Base-by-base conservation (phyloP, 306 rosid species). In the Cucumis cinereus region DNA sequence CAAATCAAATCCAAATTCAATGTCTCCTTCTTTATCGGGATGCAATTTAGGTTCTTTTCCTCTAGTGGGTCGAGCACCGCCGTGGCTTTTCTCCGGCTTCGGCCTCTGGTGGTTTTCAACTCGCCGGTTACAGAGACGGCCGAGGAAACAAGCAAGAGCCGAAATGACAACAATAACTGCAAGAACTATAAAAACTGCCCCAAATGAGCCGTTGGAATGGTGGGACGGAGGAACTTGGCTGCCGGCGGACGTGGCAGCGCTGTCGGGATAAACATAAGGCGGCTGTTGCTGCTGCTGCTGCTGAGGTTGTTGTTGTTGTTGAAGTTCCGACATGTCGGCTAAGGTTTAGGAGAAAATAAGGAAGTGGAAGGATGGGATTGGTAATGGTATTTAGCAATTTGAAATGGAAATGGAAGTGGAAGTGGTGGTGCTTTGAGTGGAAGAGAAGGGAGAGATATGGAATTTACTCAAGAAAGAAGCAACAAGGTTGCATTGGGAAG, bases 191-290 rank as follows among this genome's bases (percentile, higher is more conserved):
- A 92, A 91, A 81, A 92, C 99, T 8, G 95, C 62, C 74, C 96
- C 99, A n/a, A 90, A 94, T 1, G 91, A 86, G 33, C 96, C 97
- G 62, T 83, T 83, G 72, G 99, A 90, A 57, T 90, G 96, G 81
- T 91, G 89, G 7, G 86, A 28, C 26, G 88, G 80, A 76, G 88
- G 80, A 76, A 72, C 36, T n/a, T 62, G 60, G 16, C 20, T 26
- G 17, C 15, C 53, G 8, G 36, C 66, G n/a, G 84, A 83, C 76
- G 74, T 52, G 3, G 58, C 66, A 1, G 58, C 78, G 19, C 82
- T 85, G 79, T 81, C 64, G 5, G 98, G 98, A 62, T 91, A 93
- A 73, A 85, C 89, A 73, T 87, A 79, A 11, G 53, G 84, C 17
- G 93, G 90, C 58, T 86, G 93, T 54, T 83, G 88, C 8, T 36